Base-by-base conservation (phyloP, 352 stramenopile genomes). In the Pythium dissimile region DNA sequence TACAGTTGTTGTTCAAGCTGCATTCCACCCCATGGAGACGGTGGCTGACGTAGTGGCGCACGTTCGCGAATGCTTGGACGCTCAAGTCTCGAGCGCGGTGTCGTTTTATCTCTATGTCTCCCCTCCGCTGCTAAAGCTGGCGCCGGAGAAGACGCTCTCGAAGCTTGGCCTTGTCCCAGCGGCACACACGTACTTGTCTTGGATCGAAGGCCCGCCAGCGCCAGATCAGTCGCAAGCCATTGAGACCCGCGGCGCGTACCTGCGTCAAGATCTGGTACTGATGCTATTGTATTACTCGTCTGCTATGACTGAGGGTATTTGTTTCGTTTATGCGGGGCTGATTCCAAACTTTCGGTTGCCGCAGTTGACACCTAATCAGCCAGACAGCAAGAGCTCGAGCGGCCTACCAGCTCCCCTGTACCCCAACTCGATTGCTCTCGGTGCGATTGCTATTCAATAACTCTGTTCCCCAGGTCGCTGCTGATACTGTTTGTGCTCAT, bases 1-100 rank as follows among this genome's bases (percentile, higher is more conserved):
- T 30, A 13, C 18, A 95, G 86, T 86, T 16, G 65, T 89, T 16
- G 37, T 95, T 28, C 86, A 95, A 65, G 80, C 82, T n/a, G 66
- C 69, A 10, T 95, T 95, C 63, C 86, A 95, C 46, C 82, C 86
- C 12, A 84, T 79, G 43, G 86, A 95, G 74, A 88, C 71, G 0
- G 57, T 94, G 2, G 71, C 73, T 58, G 79, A 88, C 54, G 80
- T 95, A 15, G 73, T 89, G 20, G 53, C 74, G 8, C 77, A 89
- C 54, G 74, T 95, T 18, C 66, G 61, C 15, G 66, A 84, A 50
- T 86, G 66, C 16, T 56, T 95, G 31, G 49, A 65, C 11, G 13
- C 4, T 16, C 44, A 21, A 10, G 28, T 37, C 16, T 12, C 30
- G 10, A 30, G 13, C 15, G 18, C 21, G 0, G 24, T 30, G 8